Evolutionary conservation across 306 rosid species (phyloP).

Genomic region (Vachellia pachyceras): DNA sequence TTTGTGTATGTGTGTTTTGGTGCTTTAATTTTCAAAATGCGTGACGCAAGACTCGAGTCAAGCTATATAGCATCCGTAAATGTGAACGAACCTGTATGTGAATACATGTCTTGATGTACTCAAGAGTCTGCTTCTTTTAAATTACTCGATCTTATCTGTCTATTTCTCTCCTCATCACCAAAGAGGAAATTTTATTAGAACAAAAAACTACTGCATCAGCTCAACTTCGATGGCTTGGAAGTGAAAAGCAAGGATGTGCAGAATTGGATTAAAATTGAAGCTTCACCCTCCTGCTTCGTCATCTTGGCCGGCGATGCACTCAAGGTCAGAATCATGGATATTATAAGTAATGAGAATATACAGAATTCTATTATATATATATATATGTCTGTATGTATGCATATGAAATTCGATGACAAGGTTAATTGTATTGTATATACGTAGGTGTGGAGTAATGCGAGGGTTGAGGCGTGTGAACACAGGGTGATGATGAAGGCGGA

Average conservation of each 20-base stretch:
- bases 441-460: conserved; percentile 52
- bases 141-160: background rate
- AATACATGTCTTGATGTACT: background rate
- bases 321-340: conserved; percentile 3
- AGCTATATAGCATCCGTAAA: background rate
- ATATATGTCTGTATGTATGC: too few relatives aligned
- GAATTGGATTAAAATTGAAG: conserved; percentile 37
- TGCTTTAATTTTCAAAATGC: too few relatives aligned
- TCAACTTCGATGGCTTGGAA: conserved; percentile 43
- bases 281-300: conserved; percentile 29
- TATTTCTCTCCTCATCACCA: background rate
- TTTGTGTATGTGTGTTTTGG: too few relatives aligned
- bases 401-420: background rate
- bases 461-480: conserved; percentile 39
- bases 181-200: too few relatives aligned
- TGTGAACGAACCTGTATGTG: background rate
- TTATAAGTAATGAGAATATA: too few relatives aligned
- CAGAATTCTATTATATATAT: too few relatives aligned
- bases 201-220: conserved; percentile 47
- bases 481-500: too few relatives aligned
- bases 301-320: conserved; percentile 52
- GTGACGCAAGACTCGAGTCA: too few relatives aligned
- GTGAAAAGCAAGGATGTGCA: conserved; percentile 34
- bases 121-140: background rate
- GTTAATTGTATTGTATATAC: too few relatives aligned